Evolutionary conservation across 169 alveolate species (phyloP).

Genomic region (Plasmodium sp.): DNA sequence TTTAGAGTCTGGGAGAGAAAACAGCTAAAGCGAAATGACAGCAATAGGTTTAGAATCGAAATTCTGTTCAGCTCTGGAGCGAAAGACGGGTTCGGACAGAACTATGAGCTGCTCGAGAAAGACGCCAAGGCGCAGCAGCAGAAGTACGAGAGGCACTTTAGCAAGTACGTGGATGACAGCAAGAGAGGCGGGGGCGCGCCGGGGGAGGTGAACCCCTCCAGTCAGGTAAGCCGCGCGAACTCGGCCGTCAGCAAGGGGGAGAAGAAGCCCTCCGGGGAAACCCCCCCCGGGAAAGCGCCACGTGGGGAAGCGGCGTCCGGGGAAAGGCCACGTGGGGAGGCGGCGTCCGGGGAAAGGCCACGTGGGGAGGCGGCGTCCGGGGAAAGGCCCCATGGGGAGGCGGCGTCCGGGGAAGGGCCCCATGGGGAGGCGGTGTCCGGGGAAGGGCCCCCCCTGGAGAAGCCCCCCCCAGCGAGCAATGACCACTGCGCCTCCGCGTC

Average conservation of each 20-base stretch:
- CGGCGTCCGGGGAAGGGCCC: not conserved
- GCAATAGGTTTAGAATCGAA: constrained; percentile 81
- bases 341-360: not conserved
- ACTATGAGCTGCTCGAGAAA: constrained; percentile 78
- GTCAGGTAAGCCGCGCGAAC: not conserved
- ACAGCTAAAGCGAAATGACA: constrained; percentile 57
- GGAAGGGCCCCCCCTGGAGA: not conserved
- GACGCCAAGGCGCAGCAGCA: constrained; percentile 84
- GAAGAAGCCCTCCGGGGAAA: not conserved
- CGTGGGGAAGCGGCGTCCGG: not conserved
- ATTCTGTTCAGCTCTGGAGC: constrained; percentile 89
- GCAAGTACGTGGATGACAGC: constrained; percentile 73
- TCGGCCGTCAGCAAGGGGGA: not conserved
- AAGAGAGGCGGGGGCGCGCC: not conserved
- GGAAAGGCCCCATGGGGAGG: not conserved
- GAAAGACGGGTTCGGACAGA: constrained; percentile 86
- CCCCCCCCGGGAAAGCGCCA: not conserved
- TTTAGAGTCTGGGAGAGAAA: constrained; percentile 88
- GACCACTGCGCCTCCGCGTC: not conserved
- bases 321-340: not conserved
- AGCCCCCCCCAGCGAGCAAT: not conserved
- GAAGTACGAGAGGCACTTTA: constrained; percentile 81
- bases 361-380: not conserved
- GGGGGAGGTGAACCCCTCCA: not conserved
- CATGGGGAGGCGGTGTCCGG: too few relatives aligned